Percentiles rank a stretch among this genome's conserved stretches.
These are phyloP conservation scores for Phytophthora podocarpi DNA, from an alignment of 352 stramenopile genomes.

Conservation along the genomic window DNA sequence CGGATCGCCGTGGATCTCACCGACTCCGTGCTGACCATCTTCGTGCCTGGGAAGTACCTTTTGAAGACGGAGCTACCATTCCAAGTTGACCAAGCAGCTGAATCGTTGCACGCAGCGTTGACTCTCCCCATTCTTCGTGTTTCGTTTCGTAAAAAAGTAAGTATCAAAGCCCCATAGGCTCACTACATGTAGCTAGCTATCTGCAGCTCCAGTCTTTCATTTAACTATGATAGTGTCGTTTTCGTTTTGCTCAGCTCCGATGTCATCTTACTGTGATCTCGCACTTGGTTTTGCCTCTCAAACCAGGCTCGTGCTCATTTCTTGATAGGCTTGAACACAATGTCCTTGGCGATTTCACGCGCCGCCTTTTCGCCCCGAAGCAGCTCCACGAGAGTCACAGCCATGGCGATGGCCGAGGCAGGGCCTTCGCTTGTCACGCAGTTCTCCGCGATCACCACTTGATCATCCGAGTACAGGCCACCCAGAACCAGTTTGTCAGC, in stretches of 20 bases:
- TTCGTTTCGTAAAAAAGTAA: conserved; percentile 32
- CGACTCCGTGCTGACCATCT: conserved; percentile 48
- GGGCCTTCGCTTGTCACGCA: conserved; percentile 74
- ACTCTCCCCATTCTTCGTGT: conserved; percentile 37
- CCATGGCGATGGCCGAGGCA: conserved; percentile 60
- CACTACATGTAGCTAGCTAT: background rate
- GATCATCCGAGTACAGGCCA: conserved; percentile 55
- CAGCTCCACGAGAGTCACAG: conserved; percentile 61
- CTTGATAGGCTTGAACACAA: conserved; percentile 40
- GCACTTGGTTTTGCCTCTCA: background rate
- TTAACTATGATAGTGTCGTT: background rate
- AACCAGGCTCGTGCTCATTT: conserved; percentile 16
- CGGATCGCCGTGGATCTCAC: conserved; percentile 56
- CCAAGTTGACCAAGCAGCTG: conserved; percentile 31
- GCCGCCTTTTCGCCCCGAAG: conserved; percentile 54
- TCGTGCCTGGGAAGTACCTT: conserved; percentile 59
- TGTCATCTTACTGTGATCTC: too few relatives aligned
- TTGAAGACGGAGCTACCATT: conserved; percentile 60
- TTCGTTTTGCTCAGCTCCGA: background rate
- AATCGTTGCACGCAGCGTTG: conserved; percentile 24
- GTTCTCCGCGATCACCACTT: conserved; percentile 61
- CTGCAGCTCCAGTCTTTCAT: background rate
- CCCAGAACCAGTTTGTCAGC: conserved; percentile 40
- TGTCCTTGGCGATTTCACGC: conserved; percentile 31
- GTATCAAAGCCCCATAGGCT: background rate